Evolutionary conservation across 1,139 yeast genomes (phyloP), one percentile per base, ranked within the genome.

Genomic region (Magnusiomyces suaveolens): DNA sequence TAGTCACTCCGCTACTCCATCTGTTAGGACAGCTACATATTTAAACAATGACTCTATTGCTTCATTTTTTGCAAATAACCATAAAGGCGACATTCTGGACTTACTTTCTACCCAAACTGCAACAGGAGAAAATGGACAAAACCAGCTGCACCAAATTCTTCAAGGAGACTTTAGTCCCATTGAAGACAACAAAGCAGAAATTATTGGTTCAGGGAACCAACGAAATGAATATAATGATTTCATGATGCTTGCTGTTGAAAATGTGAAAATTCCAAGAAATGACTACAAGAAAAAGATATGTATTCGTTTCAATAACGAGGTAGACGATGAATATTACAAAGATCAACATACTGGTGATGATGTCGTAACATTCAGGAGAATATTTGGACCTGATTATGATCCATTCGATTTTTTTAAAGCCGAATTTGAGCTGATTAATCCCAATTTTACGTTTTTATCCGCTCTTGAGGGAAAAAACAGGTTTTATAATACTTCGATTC

Each of bases 261-360:
- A 12, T 29, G 33, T 6, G 33, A 12, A 29, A 29, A 12, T 12
- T 29, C 12, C 12, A 12, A 29, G 33, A 29, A 12, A n/a, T n/a
- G n/a, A n/a, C n/a, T n/a, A n/a, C n/a, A n/a, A n/a, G n/a, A n/a
- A n/a, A n/a, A n/a, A n/a, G n/a, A n/a, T n/a, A n/a, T n/a, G 46
- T 20, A 24, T 18, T 24, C 32, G 24, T 23, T 21, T 10, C 12
- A n/a, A 43, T 24, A 25, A 23, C 20, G 38, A 46, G 2, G 38
- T 14, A 2, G 48, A 46, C 14, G 36, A 29, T 41, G 44, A 24
- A 20, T 41, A 4, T 41, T 32, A 4, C 23, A 16, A 24, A 10
- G 48, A 32, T n/a, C n/a, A 24, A 18, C 32, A 44, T 25, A 23
- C 33, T 14, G 48, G 36, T 14, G 48, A 44, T 44, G 48, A 44